Percentiles rank a stretch among this genome's conserved stretches.
These are phyloP conservation scores for Ganoderma lucidum DNA, from an alignment of 1,284 basidiomycete species.

Conservation along the genomic window DNA sequence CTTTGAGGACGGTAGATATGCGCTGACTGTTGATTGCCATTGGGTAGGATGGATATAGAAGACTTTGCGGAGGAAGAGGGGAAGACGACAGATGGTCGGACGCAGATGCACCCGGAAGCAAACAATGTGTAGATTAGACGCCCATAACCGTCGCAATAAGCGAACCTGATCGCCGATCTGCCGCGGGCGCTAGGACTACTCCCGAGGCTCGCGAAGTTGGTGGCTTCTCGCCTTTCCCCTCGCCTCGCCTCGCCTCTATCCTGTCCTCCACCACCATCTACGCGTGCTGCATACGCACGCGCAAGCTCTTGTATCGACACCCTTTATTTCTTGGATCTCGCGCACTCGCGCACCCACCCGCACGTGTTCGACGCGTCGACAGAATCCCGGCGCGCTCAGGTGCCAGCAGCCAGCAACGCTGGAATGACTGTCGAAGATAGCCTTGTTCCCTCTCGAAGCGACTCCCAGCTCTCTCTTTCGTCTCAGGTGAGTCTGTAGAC, in stretches of 20 bases:
- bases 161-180: constrained; percentile 11
- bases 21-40: not conserved
- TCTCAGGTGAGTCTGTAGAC: constrained; percentile 25
- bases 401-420: not conserved
- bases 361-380: constrained; percentile 1
- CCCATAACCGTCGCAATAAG: constrained; percentile 7
- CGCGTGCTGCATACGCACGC: constrained; percentile 2
- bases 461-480: constrained; percentile 15
- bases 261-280: not conserved
- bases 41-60: not conserved
- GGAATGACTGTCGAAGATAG: constrained; percentile 1
- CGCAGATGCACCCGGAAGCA: not conserved
- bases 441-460: constrained; percentile 21
- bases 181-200: constrained; percentile 12
- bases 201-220: constrained; percentile 12
- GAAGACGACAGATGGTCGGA: not conserved
- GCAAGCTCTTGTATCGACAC: not conserved
- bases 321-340: constrained; percentile 9
- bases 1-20: constrained; percentile 62
- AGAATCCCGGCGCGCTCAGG: not conserved
- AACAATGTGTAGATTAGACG: constrained; percentile 10
- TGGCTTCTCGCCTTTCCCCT: constrained; percentile 9
- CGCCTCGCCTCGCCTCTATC: not conserved
- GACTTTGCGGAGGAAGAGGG: not conserved
- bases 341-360: not conserved